Conservation (phyloP, 73 alveolate genomes). For the Breviolum minutum region DNA sequence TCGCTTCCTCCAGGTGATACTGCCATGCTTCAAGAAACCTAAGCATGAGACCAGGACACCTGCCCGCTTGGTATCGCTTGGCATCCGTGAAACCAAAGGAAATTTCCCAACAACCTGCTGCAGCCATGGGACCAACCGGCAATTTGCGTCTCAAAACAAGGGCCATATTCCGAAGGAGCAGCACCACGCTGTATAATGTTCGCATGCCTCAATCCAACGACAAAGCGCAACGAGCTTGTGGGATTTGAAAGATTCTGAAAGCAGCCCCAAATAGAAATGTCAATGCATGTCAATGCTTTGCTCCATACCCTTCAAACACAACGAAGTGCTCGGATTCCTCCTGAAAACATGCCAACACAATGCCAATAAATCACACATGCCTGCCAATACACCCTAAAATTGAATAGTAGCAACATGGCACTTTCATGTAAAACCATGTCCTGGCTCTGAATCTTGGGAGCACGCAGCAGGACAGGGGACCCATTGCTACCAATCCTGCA, state of each 20-base stretch:
- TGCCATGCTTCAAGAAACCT: slow-evolving; percentile 67
- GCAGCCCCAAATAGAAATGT: too few relatives aligned
- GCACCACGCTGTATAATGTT: slow-evolving; percentile 59
- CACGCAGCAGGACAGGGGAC: background rate
- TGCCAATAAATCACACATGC: background rate
- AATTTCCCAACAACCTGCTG: background rate
- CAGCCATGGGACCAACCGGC: slow-evolving; percentile 40
- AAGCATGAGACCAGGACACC: background rate
- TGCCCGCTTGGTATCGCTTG: background rate
- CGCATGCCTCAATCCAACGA: slow-evolving; percentile 1
- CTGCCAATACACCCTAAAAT: background rate
- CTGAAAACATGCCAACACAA: background rate
- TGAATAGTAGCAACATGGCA: background rate
- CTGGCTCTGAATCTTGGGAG: background rate
- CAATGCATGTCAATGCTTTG: background rate
- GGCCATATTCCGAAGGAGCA: slow-evolving; percentile 57
- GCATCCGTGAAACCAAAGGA: background rate
- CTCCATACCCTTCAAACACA: background rate
- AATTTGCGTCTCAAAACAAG: slow-evolving; percentile 33
- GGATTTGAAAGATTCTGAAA: too few relatives aligned
- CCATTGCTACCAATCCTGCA: slow-evolving; percentile 5
- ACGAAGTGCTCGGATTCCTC: background rate
- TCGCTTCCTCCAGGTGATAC: slow-evolving; percentile 17
- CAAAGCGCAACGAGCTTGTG: too few relatives aligned
- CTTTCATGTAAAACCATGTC: background rate